Conservation (phyloP, 495 filamentous ascomycete species). For the Xylaria telfairii region DNA sequence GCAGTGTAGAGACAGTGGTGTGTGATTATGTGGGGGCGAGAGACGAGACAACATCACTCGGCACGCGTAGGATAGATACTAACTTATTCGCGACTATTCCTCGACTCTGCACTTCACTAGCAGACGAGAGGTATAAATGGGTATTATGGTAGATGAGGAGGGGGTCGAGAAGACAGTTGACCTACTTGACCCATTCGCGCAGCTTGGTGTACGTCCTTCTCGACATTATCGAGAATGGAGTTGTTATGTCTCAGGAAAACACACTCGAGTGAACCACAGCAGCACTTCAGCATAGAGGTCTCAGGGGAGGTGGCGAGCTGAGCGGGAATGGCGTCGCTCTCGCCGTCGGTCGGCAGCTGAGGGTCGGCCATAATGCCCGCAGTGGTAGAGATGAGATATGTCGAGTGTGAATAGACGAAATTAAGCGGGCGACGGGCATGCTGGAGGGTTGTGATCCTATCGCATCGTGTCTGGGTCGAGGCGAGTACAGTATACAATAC, state of each 20-base stretch:
- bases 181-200: conserved; percentile 87
- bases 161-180: neutral
- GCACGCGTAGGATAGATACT: neutral
- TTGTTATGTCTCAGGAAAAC: conserved; percentile 79
- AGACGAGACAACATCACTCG: neutral
- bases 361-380: conserved; percentile 36
- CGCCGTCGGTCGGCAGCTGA: conserved; percentile 28
- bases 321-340: conserved; percentile 24
- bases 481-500: too few relatives aligned
- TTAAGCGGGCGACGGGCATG: conserved; percentile 36
- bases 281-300: conserved; percentile 60
- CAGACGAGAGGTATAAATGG: neutral
- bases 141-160: neutral
- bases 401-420: conserved; percentile 25
- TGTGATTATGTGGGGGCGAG: neutral
- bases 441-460: conserved; percentile 20
- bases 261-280: conserved; percentile 83
- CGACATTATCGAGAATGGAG: conserved; percentile 76
- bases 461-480: conserved; percentile 4
- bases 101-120: neutral
- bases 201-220: conserved; percentile 84
- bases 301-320: conserved; percentile 27
- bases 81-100: neutral
- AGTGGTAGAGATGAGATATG: conserved; percentile 27
- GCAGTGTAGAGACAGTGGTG: neutral